Evolutionary conservation across 2,329 filamentous ascomycete species (phyloP).

Genomic region (Xylaria hypoxylon): DNA sequence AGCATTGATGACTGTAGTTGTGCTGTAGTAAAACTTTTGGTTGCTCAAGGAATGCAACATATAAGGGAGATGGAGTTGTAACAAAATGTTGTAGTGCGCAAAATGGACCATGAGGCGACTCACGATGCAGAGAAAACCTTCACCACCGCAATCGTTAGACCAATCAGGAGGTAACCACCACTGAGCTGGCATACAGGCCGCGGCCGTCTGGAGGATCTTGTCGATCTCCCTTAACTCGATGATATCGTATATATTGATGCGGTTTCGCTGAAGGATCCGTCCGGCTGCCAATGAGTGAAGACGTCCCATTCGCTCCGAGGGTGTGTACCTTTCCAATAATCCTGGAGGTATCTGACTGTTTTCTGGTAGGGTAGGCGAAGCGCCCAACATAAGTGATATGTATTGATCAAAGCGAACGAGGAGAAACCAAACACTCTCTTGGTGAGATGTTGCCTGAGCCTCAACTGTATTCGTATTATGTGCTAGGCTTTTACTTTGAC

Average conservation of each 20-base stretch:
- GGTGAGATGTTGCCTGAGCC: slow-evolving; percentile 47
- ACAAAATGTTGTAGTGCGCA: slow-evolving; percentile 57
- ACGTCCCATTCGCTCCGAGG: slow-evolving; percentile 41
- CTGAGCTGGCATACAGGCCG: slow-evolving; percentile 53
- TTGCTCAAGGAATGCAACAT: slow-evolving; percentile 48
- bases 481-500: slow-evolving; percentile 21
- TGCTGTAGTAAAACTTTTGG: slow-evolving; percentile 54
- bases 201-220: slow-evolving; percentile 53
- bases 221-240: slow-evolving; percentile 53
- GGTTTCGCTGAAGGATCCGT: slow-evolving; percentile 55
- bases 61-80: slow-evolving; percentile 60
- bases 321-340: slow-evolving; percentile 47
- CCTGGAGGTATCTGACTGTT: slow-evolving; percentile 45
- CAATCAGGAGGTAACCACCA: slow-evolving; percentile 56
- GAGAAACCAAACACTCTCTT: slow-evolving; percentile 59
- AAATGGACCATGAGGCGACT: slow-evolving; percentile 57
- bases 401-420: slow-evolving; percentile 60
- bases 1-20: slow-evolving; percentile 55
- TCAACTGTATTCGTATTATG: slow-evolving; percentile 44
- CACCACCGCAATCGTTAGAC: slow-evolving; percentile 23
- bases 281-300: slow-evolving; percentile 54
- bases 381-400: slow-evolving; percentile 60
- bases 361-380: slow-evolving; percentile 55
- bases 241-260: slow-evolving; percentile 45
- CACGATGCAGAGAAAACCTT: slow-evolving; percentile 48